These are phyloP conservation scores for Trichoderma guizhouense DNA, from an alignment of 2,329 filamentous ascomycete species.

Conservation along the genomic window DNA sequence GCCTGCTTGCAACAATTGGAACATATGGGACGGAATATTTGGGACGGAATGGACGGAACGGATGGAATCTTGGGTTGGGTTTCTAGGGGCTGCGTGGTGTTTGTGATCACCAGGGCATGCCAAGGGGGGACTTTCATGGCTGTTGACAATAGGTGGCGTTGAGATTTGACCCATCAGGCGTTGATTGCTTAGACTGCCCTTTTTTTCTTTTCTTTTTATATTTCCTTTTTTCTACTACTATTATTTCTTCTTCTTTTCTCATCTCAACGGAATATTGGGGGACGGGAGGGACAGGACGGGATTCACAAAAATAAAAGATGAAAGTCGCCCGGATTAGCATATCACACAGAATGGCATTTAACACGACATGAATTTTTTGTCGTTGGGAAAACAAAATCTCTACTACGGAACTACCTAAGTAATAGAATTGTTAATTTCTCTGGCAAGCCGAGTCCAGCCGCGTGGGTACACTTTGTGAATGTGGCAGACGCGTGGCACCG, in stretches of 20 bases:
- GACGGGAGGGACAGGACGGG: slow-evolving; percentile 4
- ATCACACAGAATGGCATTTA: slow-evolving; percentile 10
- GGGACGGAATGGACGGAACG: slow-evolving; percentile 8
- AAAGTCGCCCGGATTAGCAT: slow-evolving; percentile 4
- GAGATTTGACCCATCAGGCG: slow-evolving; percentile 10
- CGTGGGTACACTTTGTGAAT: background rate
- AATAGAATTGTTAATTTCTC: slow-evolving; percentile 3
- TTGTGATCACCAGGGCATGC: background rate
- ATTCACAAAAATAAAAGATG: slow-evolving; percentile 4
- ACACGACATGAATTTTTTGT: background rate
- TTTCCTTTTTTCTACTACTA: background rate
- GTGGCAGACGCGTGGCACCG: background rate
- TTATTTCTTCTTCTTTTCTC: background rate
- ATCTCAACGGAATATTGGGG: background rate
- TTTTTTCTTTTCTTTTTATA: background rate
- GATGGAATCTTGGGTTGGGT: slow-evolving; percentile 2
- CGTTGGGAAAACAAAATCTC: background rate
- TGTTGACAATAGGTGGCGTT: slow-evolving; percentile 15
- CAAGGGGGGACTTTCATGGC: slow-evolving; percentile 4
- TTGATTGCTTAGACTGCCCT: slow-evolving; percentile 11
- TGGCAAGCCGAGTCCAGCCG: background rate
- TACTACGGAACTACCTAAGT: background rate
- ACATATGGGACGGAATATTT: slow-evolving; percentile 11
- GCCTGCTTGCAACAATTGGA: background rate
- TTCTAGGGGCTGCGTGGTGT: background rate